Evolutionary conservation across 805 yeast genomes (phyloP).

Genomic region (Wickerhamomyces strasburgensis): DNA sequence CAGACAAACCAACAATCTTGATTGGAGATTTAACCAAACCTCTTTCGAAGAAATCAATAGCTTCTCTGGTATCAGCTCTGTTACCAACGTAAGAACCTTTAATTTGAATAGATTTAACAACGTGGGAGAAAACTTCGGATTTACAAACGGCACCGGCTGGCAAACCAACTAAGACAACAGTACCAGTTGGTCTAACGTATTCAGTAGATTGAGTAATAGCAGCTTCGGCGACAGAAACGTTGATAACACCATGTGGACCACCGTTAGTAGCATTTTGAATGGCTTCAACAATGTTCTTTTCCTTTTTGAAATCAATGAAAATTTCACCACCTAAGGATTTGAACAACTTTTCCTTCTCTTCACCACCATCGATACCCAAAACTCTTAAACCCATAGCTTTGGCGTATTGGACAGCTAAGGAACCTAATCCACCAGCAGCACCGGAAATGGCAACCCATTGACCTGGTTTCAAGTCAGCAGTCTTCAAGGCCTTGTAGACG

Average conservation of each 20-base stretch:
- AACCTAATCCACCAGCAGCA: constrained; percentile 78
- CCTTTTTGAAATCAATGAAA: constrained; percentile 53
- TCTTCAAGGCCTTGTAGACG: constrained; percentile 84
- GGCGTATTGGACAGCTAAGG: constrained; percentile 71
- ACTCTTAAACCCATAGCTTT: constrained; percentile 73
- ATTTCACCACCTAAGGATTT: constrained; percentile 61
- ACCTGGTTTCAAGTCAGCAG: constrained; percentile 64
- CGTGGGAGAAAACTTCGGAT: constrained; percentile 68
- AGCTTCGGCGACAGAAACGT: constrained; percentile 67
- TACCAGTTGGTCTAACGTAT: constrained; percentile 62
- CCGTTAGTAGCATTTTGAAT: constrained; percentile 57
- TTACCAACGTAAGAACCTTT: constrained; percentile 86
- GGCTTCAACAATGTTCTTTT: constrained; percentile 50
- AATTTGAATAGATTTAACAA: constrained; percentile 65
- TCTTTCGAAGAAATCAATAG: constrained; percentile 66
- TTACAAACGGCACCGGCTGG: constrained; percentile 75
- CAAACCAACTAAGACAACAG: constrained; percentile 68
- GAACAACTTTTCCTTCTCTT: constrained; percentile 50
- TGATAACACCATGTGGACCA: constrained; percentile 73
- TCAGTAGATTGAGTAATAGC: constrained; percentile 60
- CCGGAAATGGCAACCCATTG: constrained; percentile 76
- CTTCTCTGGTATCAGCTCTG: constrained; percentile 82
- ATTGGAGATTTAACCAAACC: constrained; percentile 72
- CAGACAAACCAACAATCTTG: constrained; percentile 70
- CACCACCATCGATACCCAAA: constrained; percentile 69